A percentile compares a stretch with the other conserved stretches of the same genome.
Conservation (phyloP, 805 yeast species). For the Geotrichum ghanense region DNA sequence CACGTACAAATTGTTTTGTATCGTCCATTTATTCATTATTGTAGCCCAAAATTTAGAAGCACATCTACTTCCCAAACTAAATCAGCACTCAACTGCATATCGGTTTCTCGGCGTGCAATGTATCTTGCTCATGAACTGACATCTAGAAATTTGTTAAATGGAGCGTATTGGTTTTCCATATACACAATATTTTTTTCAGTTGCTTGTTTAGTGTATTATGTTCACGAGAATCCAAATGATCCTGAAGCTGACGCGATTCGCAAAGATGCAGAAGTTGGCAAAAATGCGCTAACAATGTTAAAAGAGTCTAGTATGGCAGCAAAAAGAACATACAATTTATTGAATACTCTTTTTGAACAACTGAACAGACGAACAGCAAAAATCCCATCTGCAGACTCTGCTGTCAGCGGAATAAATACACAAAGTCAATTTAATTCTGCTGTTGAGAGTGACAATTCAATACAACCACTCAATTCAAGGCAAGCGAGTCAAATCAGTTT, state of each 20-base stretch:
- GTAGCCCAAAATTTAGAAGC: constrained; percentile 39
- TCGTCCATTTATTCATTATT: constrained; percentile 80
- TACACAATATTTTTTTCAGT: constrained; percentile 83
- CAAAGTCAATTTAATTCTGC: background rate
- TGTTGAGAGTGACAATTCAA: background rate
- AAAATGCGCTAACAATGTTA: constrained; percentile 55
- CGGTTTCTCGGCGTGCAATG: constrained; percentile 74
- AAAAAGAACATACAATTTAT: constrained; percentile 62
- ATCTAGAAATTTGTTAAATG: constrained; percentile 55
- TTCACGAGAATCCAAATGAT: constrained; percentile 37
- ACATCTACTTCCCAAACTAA: constrained; percentile 50
- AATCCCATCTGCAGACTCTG: too few relatives aligned
- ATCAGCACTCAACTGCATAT: constrained; percentile 73
- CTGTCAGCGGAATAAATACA: background rate
- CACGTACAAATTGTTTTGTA: constrained; percentile 74
- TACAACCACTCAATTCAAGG: background rate
- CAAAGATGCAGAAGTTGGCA: constrained; percentile 73
- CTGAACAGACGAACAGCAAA: constrained; percentile 17
- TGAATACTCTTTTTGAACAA: constrained; percentile 46
- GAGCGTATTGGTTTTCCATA: constrained; percentile 86
- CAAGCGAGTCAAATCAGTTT: background rate
- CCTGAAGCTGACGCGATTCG: constrained; percentile 31
- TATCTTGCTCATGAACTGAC: constrained; percentile 74
- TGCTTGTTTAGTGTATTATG: constrained; percentile 75
- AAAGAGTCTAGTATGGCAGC: constrained; percentile 73